A percentile compares a stretch with the other conserved stretches of the same genome.
Conservation (phyloP, 495 filamentous ascomycete genomes). For the Talaromyces trachyspermus region DNA sequence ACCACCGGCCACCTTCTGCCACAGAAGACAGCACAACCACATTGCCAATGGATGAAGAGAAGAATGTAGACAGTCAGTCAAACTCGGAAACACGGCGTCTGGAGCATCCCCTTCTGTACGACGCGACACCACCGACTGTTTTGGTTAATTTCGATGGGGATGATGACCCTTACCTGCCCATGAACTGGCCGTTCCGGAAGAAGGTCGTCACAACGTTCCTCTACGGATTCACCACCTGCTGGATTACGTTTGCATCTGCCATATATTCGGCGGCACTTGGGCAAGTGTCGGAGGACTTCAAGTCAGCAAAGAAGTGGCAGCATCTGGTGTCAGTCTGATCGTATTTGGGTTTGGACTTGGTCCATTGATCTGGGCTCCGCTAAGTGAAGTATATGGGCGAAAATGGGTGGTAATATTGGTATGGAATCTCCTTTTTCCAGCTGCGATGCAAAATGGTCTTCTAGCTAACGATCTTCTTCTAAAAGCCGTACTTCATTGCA, state of each 20-base stretch:
- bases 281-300: no score
- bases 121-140: no score
- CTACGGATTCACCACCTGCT: background rate
- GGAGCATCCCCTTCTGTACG: no score
- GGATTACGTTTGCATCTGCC: background rate
- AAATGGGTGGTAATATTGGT: slow-evolving; percentile 43
- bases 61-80: no score
- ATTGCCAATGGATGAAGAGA: no score
- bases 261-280: no score
- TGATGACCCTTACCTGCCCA: background rate
- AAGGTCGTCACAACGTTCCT: background rate
- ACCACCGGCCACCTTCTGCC: no score
- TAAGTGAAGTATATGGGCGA: slow-evolving; percentile 58
- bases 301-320: slow-evolving; percentile 40
- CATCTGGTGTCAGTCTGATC: slow-evolving; percentile 46
- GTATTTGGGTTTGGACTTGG: slow-evolving; percentile 52
- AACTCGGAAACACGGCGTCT: no score
- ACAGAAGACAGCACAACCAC: no score
- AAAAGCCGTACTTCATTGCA: slow-evolving; percentile 57
- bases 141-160: background rate
- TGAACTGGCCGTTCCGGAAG: background rate
- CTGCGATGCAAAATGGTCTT: no score
- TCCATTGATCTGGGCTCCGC: slow-evolving; percentile 58
- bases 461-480: background rate
- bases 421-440: no score